Conservation (phyloP, 495 filamentous ascomycete species). For the Penicillium roqueforti region DNA sequence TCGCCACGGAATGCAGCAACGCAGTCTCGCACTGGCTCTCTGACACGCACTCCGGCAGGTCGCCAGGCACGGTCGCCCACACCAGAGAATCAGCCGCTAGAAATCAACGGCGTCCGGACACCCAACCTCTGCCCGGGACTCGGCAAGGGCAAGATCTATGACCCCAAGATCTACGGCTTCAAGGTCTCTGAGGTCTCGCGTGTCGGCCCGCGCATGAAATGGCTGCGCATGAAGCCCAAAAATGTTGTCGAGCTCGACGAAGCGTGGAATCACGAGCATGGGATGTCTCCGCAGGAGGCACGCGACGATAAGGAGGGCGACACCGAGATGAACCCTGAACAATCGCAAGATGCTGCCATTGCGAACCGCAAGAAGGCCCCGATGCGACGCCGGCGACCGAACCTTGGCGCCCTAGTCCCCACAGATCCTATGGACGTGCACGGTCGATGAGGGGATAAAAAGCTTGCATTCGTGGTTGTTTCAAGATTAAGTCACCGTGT, state of each 20-base stretch:
- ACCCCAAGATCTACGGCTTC: slow-evolving; percentile 95
- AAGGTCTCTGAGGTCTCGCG: slow-evolving; percentile 81
- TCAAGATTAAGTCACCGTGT: slow-evolving; percentile 3
- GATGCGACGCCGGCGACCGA: slow-evolving; percentile 45
- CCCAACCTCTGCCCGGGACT: slow-evolving; percentile 84
- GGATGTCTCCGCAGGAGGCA: slow-evolving; percentile 31
- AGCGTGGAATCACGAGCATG: slow-evolving; percentile 25
- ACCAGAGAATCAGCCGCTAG: slow-evolving; percentile 46
- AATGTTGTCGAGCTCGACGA: slow-evolving; percentile 83
- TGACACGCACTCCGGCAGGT: slow-evolving; percentile 18
- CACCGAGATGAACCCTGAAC: slow-evolving; percentile 32
- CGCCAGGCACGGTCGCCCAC: slow-evolving; percentile 24
- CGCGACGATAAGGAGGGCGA: slow-evolving; percentile 49
- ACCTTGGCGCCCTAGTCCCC: slow-evolving; percentile 14
- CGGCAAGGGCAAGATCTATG: slow-evolving; percentile 79
- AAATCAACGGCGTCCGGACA: slow-evolving; percentile 80
- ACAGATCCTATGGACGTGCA: slow-evolving; percentile 39
- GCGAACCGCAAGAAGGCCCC: slow-evolving; percentile 50
- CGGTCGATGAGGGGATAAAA: slow-evolving; percentile 21
- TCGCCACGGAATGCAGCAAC: slow-evolving; percentile 33
- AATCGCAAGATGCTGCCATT: slow-evolving; percentile 35
- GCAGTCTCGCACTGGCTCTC: slow-evolving; percentile 32
- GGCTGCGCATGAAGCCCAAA: slow-evolving; percentile 79
- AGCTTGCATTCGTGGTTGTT: background rate
- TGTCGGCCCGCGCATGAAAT: slow-evolving; percentile 91